Conservation (phyloP, 2,329 filamentous ascomycete species). For the Aspergillus awamori region DNA sequence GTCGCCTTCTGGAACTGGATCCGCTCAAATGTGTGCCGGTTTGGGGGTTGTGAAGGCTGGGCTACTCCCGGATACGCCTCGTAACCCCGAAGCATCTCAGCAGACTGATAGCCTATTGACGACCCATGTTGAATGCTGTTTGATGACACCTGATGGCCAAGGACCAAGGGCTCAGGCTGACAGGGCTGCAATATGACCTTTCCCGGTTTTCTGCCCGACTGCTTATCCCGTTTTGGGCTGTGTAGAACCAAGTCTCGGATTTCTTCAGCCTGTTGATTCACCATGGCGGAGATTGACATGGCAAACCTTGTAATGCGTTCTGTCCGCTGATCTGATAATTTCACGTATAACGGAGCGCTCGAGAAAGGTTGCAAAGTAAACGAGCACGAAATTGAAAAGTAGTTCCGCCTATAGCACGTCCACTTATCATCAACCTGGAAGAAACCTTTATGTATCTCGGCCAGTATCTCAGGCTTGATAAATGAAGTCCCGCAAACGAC, state of each 20-base stretch:
- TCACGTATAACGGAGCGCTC: slow-evolving; percentile 60
- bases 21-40: slow-evolving; percentile 72
- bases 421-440: slow-evolving; percentile 79
- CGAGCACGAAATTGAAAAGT: slow-evolving; percentile 82
- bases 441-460: slow-evolving; percentile 86
- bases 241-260: slow-evolving; percentile 84
- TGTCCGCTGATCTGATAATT: slow-evolving; percentile 47
- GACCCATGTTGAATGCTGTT: slow-evolving; percentile 31
- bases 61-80: slow-evolving; percentile 33
- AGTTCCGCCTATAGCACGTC: slow-evolving; percentile 92
- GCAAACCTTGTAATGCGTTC: slow-evolving; percentile 73
- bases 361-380: slow-evolving; percentile 70
- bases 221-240: slow-evolving; percentile 88
- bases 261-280: slow-evolving; percentile 75
- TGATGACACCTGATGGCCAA: slow-evolving; percentile 29
- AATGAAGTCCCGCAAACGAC: slow-evolving; percentile 43
- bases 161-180: slow-evolving; percentile 54
- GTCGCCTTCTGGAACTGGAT: slow-evolving; percentile 49
- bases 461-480: slow-evolving; percentile 73
- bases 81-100: slow-evolving; percentile 39
- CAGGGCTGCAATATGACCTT: slow-evolving; percentile 69
- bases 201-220: slow-evolving; percentile 74
- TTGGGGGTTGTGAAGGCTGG: slow-evolving; percentile 41
- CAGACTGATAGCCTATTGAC: slow-evolving; percentile 27
- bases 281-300: slow-evolving; percentile 81